Conservation (phyloP, 2,329 filamentous ascomycete genomes). For the Verticillium isaacii region DNA sequence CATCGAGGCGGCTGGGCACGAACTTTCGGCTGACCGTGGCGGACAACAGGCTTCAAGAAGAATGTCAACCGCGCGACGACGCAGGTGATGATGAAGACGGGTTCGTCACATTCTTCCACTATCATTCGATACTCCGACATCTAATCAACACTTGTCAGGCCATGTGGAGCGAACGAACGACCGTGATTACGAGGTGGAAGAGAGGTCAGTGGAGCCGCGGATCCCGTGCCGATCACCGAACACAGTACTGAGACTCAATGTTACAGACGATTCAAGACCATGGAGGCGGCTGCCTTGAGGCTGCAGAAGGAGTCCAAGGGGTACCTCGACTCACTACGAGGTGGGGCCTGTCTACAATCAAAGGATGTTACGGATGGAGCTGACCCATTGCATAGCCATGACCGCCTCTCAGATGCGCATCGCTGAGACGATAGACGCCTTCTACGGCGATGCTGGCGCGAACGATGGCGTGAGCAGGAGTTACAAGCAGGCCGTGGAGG, state of each 20-base stretch:
- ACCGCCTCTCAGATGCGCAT: slow-evolving; percentile 99
- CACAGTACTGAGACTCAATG: not conserved
- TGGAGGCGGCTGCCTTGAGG: slow-evolving; percentile 89
- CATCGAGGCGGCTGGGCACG: not conserved
- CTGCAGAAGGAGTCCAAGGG: slow-evolving; percentile 98
- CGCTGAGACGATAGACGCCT: slow-evolving; percentile 97
- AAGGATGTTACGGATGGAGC: slow-evolving; percentile 9
- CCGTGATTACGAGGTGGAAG: slow-evolving; percentile 97
- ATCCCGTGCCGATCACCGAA: not conserved
- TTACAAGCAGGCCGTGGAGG: slow-evolving; percentile 98
- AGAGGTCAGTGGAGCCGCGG: slow-evolving; percentile 52
- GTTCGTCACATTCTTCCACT: slow-evolving; percentile 35
- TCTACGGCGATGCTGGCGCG: slow-evolving; percentile 94
- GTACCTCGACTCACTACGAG: slow-evolving; percentile 91
- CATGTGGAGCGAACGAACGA: slow-evolving; percentile 99
- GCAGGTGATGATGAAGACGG: slow-evolving; percentile 99
- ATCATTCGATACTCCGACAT: not conserved
- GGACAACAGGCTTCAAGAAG: slow-evolving; percentile 56
- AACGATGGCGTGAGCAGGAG: slow-evolving; percentile 92
- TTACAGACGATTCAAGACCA: slow-evolving; percentile 84
- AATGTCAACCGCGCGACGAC: slow-evolving; percentile 98
- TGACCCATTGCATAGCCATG: slow-evolving; percentile 62
- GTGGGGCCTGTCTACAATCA: slow-evolving; percentile 33
- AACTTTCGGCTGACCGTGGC: not conserved
- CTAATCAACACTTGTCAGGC: slow-evolving; percentile 38